These are phyloP conservation scores for Rhododendron williamsianum DNA, from an alignment of 148 eudicot species.

Conservation along the genomic window DNA sequence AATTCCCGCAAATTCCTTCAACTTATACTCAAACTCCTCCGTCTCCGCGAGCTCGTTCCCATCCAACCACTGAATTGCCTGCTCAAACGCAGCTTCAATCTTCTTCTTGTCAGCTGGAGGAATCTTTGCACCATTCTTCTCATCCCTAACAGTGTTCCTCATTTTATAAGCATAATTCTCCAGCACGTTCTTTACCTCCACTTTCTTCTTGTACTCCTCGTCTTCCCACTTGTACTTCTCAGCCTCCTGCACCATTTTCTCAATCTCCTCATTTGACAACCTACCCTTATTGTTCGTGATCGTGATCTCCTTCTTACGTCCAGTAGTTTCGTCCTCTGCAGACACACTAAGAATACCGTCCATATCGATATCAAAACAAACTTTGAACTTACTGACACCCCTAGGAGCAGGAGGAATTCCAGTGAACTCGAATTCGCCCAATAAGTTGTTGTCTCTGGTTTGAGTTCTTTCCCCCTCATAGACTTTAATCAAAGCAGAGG, in stretches of 20 bases:
- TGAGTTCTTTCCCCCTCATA: slow-evolving; percentile 17
- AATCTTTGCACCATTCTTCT: background rate
- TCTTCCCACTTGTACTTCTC: slow-evolving; percentile 17
- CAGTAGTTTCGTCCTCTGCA: background rate
- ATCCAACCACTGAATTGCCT: background rate
- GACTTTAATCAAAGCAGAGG: slow-evolving; percentile 10
- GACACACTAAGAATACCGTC: background rate
- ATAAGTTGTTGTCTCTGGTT: slow-evolving; percentile 13
- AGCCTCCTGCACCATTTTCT: slow-evolving; percentile 15
- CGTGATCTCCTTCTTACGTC: background rate
- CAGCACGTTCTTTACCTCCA: slow-evolving; percentile 6
- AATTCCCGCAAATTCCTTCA: slow-evolving; percentile 12
- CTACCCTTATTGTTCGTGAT: background rate
- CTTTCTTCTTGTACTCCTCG: slow-evolving; percentile 16
- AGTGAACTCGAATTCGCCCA: slow-evolving; percentile 11
- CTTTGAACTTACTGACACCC: background rate
- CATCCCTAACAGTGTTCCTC: slow-evolving; percentile 16
- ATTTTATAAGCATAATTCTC: background rate
- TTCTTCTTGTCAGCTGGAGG: background rate
- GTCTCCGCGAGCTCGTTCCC: background rate
- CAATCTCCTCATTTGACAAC: background rate
- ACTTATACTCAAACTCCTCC: slow-evolving; percentile 12
- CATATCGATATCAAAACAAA: background rate
- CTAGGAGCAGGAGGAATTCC: slow-evolving; percentile 19
- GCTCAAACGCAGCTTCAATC: background rate